Percentiles rank a stretch among this genome's conserved stretches.
These are phyloP conservation scores for Fraxinus excelsior DNA, from an alignment of 257 asterid genomes.

Conservation along the genomic window DNA sequence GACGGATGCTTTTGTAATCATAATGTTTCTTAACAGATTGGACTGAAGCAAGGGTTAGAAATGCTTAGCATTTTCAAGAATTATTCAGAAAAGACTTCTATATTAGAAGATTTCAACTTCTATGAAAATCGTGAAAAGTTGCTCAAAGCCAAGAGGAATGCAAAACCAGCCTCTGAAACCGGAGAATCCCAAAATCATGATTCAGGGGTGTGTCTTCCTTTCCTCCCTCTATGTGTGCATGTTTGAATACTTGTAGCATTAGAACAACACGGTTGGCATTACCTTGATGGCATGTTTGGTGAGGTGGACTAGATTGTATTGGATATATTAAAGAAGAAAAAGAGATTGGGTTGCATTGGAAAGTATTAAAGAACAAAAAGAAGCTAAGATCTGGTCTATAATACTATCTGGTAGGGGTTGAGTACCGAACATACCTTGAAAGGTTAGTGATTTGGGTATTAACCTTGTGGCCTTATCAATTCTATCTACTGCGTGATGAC, in stretches of 20 bases:
- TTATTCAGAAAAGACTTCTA: slow-evolving; percentile 53
- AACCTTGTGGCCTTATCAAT: too few relatives aligned
- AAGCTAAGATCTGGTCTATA: background rate
- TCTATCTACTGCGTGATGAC: too few relatives aligned
- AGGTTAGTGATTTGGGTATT: too few relatives aligned
- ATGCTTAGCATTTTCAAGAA: slow-evolving; percentile 74
- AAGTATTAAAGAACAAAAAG: background rate
- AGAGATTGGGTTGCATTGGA: background rate
- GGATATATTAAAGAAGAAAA: too few relatives aligned
- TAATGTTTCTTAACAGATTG: slow-evolving; percentile 45
- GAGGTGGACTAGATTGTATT: background rate
- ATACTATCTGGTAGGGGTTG: too few relatives aligned
- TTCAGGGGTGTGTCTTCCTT: slow-evolving; percentile 36
- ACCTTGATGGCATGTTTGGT: background rate
- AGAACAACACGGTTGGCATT: background rate
- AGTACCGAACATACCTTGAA: too few relatives aligned
- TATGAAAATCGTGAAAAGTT: slow-evolving; percentile 71
- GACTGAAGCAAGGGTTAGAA: slow-evolving; percentile 68
- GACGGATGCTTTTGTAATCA: background rate
- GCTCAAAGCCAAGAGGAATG: slow-evolving; percentile 46
- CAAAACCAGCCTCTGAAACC: slow-evolving; percentile 29
- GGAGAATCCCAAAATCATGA: slow-evolving; percentile 28
- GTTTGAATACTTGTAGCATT: background rate
- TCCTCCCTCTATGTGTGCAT: background rate
- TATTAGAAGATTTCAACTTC: slow-evolving; percentile 69